A percentile compares a stretch with the other conserved stretches of the same genome.
These are phyloP conservation scores for Phalaenopsis aphrodite DNA, from an alignment of 106 monocot species.

Conservation along the genomic window DNA sequence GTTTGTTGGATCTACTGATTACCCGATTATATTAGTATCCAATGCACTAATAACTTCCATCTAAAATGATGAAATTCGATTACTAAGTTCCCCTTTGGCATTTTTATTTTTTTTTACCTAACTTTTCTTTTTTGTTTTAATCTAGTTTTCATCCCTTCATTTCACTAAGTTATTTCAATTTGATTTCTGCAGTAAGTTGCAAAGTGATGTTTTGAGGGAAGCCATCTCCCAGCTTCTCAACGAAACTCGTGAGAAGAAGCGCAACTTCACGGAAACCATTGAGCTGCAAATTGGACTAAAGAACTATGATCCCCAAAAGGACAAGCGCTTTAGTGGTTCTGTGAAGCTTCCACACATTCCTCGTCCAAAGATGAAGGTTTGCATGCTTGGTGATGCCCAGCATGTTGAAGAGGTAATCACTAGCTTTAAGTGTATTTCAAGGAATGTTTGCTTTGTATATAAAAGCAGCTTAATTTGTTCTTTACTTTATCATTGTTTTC, in stretches of 20 bases:
- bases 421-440: background rate
- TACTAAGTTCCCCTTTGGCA: background rate
- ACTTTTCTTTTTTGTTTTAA: background rate
- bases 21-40: too few species aligned
- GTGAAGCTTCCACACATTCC: constrained; percentile 32
- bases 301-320: constrained; percentile 38
- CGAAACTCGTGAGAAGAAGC: constrained; percentile 12
- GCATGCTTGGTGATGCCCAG: constrained; percentile 55
- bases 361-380: constrained; percentile 40
- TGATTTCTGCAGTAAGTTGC: constrained; percentile 22
- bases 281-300: constrained; percentile 44
- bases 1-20: too few species aligned
- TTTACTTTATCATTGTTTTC: background rate
- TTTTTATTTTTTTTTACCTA: background rate
- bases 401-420: constrained; percentile 31
- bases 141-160: background rate
- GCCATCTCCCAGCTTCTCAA: constrained; percentile 15
- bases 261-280: constrained; percentile 32
- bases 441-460: background rate
- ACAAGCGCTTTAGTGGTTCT: constrained; percentile 32
- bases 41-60: too few species aligned
- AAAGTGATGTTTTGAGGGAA: constrained; percentile 27
- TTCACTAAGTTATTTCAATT: background rate
- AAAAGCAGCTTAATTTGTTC: too few species aligned
- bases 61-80: background rate